Evolutionary conservation across 208 protist genomes (phyloP), one percentile per base, ranked within the genome.

Genomic region (Tritrichomonas foetus): DNA sequence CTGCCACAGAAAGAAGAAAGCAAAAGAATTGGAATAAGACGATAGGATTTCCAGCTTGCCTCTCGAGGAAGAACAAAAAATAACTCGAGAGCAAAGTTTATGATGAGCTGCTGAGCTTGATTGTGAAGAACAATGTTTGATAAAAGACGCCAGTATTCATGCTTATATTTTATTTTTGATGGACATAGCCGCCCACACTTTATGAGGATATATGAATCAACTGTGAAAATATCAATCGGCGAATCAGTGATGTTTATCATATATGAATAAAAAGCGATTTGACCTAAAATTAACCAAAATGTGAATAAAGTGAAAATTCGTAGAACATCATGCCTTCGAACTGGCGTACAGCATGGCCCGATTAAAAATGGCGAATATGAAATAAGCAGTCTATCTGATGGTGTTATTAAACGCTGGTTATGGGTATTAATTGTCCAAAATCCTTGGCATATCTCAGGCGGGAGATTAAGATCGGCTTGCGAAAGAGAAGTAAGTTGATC

Each of bases 401-500:
- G 78, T 39, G 78, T 89, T 53, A 47, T 89, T 33, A 89, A 27
- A 9, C 47, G 13, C 39, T 89, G 78, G 41, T 89, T 89, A n/a
- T 53, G n/a, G 8, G 78, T 89, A 39, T 89, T 89, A 39, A 57
- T 11, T 39, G 44, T 57, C 78, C 78, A 89, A 89, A 39, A 89
- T 41, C 47, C 47, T 22, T 33, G 3, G 47, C 78, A 89, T 41
- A 89, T 14, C 13, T 49, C 78, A 39, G 47, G 78, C 33, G 78
- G 78, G 25, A 89, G 16, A 57, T 89, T 89, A 33, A 89, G 47
- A 53, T 57, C 41, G 11, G 41, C 41, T 20, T 53, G 27, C 30
- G 78, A 89, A 39, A 89, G 9, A 20, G 78, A 89, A 89, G 33
- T 3, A 89, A 89, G 78, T 39, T 89, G 78, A 36, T 89, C 44